phyloP scores from a whole-genome alignment of 2,329 filamentous ascomycete genomes.

The Calonectria hawksworthii region DNA sequence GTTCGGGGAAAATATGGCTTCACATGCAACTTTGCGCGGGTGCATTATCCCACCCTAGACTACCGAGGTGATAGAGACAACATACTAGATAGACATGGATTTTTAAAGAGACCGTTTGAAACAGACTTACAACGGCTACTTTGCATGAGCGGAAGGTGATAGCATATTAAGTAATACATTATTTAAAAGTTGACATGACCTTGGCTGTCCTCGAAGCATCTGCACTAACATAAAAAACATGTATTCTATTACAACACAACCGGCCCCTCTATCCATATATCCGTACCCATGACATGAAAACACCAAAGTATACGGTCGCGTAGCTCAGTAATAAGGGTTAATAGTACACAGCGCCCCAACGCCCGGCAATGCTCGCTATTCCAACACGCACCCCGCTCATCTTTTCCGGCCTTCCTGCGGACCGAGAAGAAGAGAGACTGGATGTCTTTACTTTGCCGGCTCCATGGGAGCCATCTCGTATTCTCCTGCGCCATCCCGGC shows the following conservation, averaged over 20 bases:
- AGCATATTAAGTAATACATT: neutral
- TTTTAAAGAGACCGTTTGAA: too few relatives aligned
- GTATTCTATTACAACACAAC: slow-evolving; percentile 17
- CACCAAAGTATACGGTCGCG: slow-evolving; percentile 12
- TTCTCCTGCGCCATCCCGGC: slow-evolving; percentile 68
- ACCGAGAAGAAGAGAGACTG: neutral
- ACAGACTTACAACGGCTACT: too few relatives aligned
- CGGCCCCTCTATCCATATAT: neutral
- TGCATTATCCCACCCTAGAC: too few relatives aligned
- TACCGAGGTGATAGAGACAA: neutral
- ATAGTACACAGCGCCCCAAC: slow-evolving; percentile 42
- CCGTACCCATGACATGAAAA: slow-evolving; percentile 15
- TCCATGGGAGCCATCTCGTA: slow-evolving; percentile 73
- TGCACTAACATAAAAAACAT: neutral
- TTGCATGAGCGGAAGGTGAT: too few relatives aligned
- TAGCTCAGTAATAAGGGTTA: slow-evolving; percentile 15
- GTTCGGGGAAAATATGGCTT: too few relatives aligned
- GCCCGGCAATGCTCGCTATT: slow-evolving; percentile 54
- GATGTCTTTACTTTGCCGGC: slow-evolving; percentile 38
- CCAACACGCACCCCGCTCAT: slow-evolving; percentile 24
- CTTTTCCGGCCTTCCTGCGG: neutral
- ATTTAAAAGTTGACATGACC: neutral
- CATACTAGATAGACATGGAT: neutral
- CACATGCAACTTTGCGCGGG: too few relatives aligned
- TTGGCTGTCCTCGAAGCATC: neutral